Percentiles rank a stretch among this genome's conserved stretches.
phyloP scores from a whole-genome alignment of 1,139 yeast genomes.

The Scheffersomyces titani region DNA sequence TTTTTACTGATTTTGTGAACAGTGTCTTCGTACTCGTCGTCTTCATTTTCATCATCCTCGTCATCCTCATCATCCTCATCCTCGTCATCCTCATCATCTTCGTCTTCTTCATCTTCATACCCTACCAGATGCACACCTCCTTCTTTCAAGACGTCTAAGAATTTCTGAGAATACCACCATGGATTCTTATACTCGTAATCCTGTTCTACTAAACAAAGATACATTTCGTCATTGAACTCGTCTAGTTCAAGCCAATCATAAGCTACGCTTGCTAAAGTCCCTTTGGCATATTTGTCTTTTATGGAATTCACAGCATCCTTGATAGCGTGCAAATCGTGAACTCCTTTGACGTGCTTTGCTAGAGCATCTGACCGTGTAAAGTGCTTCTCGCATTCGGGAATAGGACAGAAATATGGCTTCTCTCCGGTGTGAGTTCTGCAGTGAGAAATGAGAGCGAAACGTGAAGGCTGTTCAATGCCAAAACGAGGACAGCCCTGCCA shows the following conservation, averaged over 20 bases:
- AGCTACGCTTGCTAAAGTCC: background rate
- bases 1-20: background rate
- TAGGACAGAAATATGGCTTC: slow-evolving; percentile 64
- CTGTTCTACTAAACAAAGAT: slow-evolving; percentile 28
- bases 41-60: slow-evolving; percentile 6
- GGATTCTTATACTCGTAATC: slow-evolving; percentile 41
- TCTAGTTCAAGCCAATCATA: slow-evolving; percentile 7
- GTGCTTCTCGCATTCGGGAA: slow-evolving; percentile 68
- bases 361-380: slow-evolving; percentile 64
- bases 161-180: slow-evolving; percentile 45
- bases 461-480: slow-evolving; percentile 57
- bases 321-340: slow-evolving; percentile 52
- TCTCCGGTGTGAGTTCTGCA: slow-evolving; percentile 69
- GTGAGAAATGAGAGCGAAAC: slow-evolving; percentile 63
- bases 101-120: slow-evolving; percentile 7
- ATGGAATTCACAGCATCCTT: slow-evolving; percentile 35
- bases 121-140: background rate
- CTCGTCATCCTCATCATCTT: slow-evolving; percentile 10
- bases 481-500: slow-evolving; percentile 63
- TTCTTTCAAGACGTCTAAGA: slow-evolving; percentile 25
- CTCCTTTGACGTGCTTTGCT: slow-evolving; percentile 63
- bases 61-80: slow-evolving; percentile 11
- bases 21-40: background rate
- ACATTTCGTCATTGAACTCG: slow-evolving; percentile 27
- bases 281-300: slow-evolving; percentile 12